phyloP scores from a whole-genome alignment of 192 early-diverging fungal species.

The Coemansia sp. region DNA sequence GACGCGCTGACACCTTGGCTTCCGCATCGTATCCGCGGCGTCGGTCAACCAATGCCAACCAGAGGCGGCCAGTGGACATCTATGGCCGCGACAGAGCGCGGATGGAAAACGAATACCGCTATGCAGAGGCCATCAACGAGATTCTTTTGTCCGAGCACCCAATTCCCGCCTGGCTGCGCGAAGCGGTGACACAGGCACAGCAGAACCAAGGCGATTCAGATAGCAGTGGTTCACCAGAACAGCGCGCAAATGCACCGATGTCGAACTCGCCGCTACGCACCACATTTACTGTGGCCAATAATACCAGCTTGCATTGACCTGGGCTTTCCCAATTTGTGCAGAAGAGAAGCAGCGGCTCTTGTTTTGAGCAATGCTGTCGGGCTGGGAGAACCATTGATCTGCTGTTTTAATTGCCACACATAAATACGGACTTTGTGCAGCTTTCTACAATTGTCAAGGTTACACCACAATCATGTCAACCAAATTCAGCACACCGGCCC shows the following conservation, averaged over 20 bases:
- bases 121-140: slow-evolving; percentile 55
- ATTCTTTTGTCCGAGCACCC: slow-evolving; percentile 53
- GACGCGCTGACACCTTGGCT: slow-evolving; percentile 16
- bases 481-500: no score
- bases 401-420: no score
- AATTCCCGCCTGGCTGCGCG: slow-evolving; percentile 51
- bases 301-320: neutral
- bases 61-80: slow-evolving; percentile 14
- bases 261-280: slow-evolving; percentile 9
- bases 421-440: no score
- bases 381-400: no score
- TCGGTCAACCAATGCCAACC: slow-evolving; percentile 8
- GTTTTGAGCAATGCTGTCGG: no score
- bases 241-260: neutral
- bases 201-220: neutral
- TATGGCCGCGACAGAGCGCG: slow-evolving; percentile 43
- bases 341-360: neutral
- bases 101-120: slow-evolving; percentile 49
- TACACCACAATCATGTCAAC: no score
- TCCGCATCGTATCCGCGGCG: slow-evolving; percentile 12
- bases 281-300: slow-evolving; percentile 22
- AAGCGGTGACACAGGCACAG: slow-evolving; percentile 46
- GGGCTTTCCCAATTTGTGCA: no score
- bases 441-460: no score
- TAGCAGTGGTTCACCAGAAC: neutral